Evolutionary conservation across 805 yeast genomes (phyloP).

Genomic region (Teunomyces pallodes): DNA sequence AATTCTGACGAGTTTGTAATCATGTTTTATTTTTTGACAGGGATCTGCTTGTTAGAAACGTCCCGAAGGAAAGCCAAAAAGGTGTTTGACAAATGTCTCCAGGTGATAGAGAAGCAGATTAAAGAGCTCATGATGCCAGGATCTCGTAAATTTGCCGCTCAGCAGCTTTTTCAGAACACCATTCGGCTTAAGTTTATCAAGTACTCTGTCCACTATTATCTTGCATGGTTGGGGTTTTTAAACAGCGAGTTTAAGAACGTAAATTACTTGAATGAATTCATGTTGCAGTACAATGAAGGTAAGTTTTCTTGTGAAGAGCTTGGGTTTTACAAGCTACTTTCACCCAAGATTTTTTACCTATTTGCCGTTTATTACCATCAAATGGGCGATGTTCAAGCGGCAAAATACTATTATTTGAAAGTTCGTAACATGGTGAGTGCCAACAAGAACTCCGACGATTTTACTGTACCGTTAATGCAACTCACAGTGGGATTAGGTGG

Average conservation of each 20-base stretch:
- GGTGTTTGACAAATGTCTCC: slow-evolving; percentile 35
- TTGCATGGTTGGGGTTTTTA: slow-evolving; percentile 35
- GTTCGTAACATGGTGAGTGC: slow-evolving; percentile 22
- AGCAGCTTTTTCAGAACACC: slow-evolving; percentile 19
- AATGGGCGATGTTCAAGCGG: slow-evolving; percentile 31
- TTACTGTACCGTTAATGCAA: background rate
- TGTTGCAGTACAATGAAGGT: slow-evolving; percentile 34
- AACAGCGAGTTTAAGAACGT: slow-evolving; percentile 21
- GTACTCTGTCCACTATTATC: slow-evolving; percentile 32
- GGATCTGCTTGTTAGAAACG: slow-evolving; percentile 37
- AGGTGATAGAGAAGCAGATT: slow-evolving; percentile 27
- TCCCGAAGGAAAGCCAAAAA: slow-evolving; percentile 33
- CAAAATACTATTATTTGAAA: slow-evolving; percentile 39
- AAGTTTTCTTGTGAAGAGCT: slow-evolving; percentile 39
- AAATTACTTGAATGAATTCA: slow-evolving; percentile 28
- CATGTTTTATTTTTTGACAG: slow-evolving; percentile 41
- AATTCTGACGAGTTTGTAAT: slow-evolving; percentile 42
- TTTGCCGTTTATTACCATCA: slow-evolving; percentile 40
- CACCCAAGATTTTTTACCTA: slow-evolving; percentile 38
- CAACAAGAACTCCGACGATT: background rate
- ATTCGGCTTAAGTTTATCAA: slow-evolving; percentile 29
- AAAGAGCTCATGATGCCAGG: slow-evolving; percentile 7
- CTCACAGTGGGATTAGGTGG: slow-evolving; percentile 24
- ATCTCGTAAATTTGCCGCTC: slow-evolving; percentile 13
- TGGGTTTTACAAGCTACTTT: slow-evolving; percentile 28